phyloP scores from a whole-genome alignment of 306 rosid genomes.

The Carpinus fangiana region DNA sequence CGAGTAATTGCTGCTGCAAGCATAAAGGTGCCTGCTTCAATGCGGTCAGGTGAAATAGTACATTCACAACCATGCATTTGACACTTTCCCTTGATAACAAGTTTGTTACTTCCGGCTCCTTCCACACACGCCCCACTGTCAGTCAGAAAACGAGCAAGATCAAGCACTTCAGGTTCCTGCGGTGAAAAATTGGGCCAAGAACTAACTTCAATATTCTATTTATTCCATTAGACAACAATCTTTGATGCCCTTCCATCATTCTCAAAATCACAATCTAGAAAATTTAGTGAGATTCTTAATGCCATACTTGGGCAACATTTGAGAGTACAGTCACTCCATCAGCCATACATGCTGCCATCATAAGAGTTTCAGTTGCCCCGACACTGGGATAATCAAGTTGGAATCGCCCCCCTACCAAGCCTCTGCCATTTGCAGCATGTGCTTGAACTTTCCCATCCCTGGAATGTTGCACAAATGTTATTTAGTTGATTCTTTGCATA shows the following conservation, averaged over 20 bases:
- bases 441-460: constrained; percentile 41
- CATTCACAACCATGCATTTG: constrained; percentile 27
- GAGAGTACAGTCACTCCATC: constrained; percentile 37
- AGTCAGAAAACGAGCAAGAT: constrained; percentile 29
- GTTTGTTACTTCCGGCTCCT: constrained; percentile 36
- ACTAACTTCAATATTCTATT: background rate
- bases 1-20: constrained; percentile 40
- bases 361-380: constrained; percentile 45
- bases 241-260: background rate
- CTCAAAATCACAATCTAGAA: constrained; percentile 2
- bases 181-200: background rate
- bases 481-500: background rate
- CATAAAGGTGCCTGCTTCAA: constrained; percentile 43
- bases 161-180: constrained; percentile 42
- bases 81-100: constrained; percentile 36
- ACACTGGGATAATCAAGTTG: constrained; percentile 37
- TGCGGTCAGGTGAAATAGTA: constrained; percentile 33
- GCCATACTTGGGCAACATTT: constrained; percentile 38
- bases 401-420: constrained; percentile 38
- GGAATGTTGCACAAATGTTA: background rate
- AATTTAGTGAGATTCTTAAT: background rate
- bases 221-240: background rate
- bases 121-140: constrained; percentile 30
- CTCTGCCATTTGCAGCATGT: constrained; percentile 32
- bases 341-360: constrained; percentile 42